These are phyloP conservation scores for Zygosaccharomyces gambellarensis DNA, from an alignment of 805 yeast species.

Conservation along the genomic window DNA sequence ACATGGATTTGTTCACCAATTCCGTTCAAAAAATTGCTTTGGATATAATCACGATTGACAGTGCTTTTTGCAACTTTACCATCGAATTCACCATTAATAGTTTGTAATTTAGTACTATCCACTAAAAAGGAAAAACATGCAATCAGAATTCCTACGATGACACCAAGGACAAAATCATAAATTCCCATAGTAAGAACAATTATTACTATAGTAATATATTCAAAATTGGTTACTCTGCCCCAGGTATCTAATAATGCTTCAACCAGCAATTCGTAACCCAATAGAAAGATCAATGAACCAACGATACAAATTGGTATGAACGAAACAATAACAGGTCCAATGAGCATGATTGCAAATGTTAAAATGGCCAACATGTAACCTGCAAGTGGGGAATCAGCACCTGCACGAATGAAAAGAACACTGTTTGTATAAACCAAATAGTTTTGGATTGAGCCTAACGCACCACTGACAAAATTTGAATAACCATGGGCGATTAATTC, in stretches of 20 bases:
- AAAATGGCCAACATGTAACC: slow-evolving; percentile 85
- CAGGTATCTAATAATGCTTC: slow-evolving; percentile 84
- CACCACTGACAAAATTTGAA: slow-evolving; percentile 80
- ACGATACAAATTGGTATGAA: slow-evolving; percentile 94
- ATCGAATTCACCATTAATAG: slow-evolving; percentile 73
- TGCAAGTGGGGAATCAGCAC: slow-evolving; percentile 84
- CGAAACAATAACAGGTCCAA: slow-evolving; percentile 91
- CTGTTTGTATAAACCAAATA: slow-evolving; percentile 93
- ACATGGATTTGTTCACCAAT: slow-evolving; percentile 91
- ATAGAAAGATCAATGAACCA: slow-evolving; percentile 81
- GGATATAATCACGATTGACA: slow-evolving; percentile 84
- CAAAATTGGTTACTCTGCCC: slow-evolving; percentile 69
- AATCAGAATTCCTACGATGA: slow-evolving; percentile 79
- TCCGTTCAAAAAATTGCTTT: slow-evolving; percentile 74
- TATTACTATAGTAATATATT: slow-evolving; percentile 75
- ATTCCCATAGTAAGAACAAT: slow-evolving; percentile 95
- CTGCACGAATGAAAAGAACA: slow-evolving; percentile 85
- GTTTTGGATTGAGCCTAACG: slow-evolving; percentile 85
- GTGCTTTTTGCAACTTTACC: slow-evolving; percentile 90
- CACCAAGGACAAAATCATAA: slow-evolving; percentile 91
- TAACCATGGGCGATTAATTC: slow-evolving; percentile 94
- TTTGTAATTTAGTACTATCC: slow-evolving; percentile 80
- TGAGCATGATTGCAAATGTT: slow-evolving; percentile 73
- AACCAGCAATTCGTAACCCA: slow-evolving; percentile 84
- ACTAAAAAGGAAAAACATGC: slow-evolving; percentile 96